Conservation (phyloP, 805 yeast genomes). For the Blastobotrys parvus region DNA sequence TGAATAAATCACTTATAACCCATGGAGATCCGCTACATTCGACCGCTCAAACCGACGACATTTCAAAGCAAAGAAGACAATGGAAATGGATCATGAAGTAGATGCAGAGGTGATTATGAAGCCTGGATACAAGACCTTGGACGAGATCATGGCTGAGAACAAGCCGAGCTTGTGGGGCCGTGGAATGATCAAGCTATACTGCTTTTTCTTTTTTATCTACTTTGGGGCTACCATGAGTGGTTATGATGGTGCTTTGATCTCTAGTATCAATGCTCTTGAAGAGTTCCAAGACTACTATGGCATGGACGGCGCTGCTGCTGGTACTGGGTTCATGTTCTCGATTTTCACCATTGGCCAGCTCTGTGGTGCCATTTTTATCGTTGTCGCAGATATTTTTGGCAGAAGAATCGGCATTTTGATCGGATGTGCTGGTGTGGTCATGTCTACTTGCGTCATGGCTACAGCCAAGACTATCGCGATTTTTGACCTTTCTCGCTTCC, state of each 20-base stretch:
- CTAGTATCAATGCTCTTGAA: slow-evolving; percentile 13
- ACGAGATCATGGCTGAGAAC: slow-evolving; percentile 7
- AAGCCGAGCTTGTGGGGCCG: slow-evolving; percentile 8
- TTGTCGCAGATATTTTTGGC: slow-evolving; percentile 11
- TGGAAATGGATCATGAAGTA: not conserved
- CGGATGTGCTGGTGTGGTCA: slow-evolving; percentile 11
- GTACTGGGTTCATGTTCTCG: slow-evolving; percentile 13
- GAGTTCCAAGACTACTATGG: slow-evolving; percentile 11
- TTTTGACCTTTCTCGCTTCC: slow-evolving; percentile 9
- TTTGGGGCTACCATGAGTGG: slow-evolving; percentile 13
- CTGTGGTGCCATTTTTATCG: slow-evolving; percentile 11
- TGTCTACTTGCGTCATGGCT: slow-evolving; percentile 8
- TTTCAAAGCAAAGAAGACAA: not conserved
- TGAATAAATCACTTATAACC: too few relatives aligned
- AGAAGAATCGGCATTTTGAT: slow-evolving; percentile 9
- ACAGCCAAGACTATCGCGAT: slow-evolving; percentile 7
- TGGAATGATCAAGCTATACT: slow-evolving; percentile 9
- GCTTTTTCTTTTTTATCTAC: slow-evolving; percentile 8
- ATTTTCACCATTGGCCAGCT: slow-evolving; percentile 13
- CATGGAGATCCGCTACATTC: too few relatives aligned
- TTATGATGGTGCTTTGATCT: slow-evolving; percentile 15
- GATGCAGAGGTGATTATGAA: not conserved
- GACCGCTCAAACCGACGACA: too few relatives aligned
- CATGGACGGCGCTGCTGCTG: slow-evolving; percentile 7
- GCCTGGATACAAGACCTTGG: not conserved